A percentile compares a stretch with the other conserved stretches of the same genome.
These are phyloP conservation scores for Phytophthora constricta DNA, from an alignment of 352 stramenopile species.

Conservation along the genomic window DNA sequence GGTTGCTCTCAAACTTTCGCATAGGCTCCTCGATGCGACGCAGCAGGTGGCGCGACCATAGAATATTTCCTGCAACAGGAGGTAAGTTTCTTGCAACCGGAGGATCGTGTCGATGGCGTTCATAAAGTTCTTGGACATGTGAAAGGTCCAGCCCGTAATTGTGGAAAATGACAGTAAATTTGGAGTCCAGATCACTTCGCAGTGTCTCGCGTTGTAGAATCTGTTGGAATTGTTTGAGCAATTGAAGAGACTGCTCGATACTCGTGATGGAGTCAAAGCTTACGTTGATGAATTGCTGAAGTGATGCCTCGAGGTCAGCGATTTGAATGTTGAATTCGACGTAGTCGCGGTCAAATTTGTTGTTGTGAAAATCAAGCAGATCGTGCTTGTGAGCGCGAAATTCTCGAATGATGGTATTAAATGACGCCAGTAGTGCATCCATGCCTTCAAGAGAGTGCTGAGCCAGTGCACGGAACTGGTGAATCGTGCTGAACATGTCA, in stretches of 20 bases:
- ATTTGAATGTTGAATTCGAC: slow-evolving; percentile 95
- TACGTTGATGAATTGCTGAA: slow-evolving; percentile 93
- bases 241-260: slow-evolving; percentile 85
- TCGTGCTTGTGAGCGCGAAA: slow-evolving; percentile 87
- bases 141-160: slow-evolving; percentile 91
- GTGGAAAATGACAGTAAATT: slow-evolving; percentile 93
- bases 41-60: slow-evolving; percentile 86
- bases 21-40: slow-evolving; percentile 90
- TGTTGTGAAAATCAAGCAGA: slow-evolving; percentile 89
- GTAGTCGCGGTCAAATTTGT: slow-evolving; percentile 94
- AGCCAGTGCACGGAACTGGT: slow-evolving; percentile 91
- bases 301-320: slow-evolving; percentile 81
- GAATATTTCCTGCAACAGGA: slow-evolving; percentile 87
- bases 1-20: slow-evolving; percentile 87
- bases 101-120: slow-evolving; percentile 86
- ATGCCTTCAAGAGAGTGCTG: slow-evolving; percentile 93
- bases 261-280: slow-evolving; percentile 90
- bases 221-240: slow-evolving; percentile 90
- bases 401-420: slow-evolving; percentile 84
- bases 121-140: slow-evolving; percentile 87
- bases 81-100: slow-evolving; percentile 82
- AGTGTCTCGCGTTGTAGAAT: slow-evolving; percentile 89
- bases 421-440: slow-evolving; percentile 77
- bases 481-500: slow-evolving; percentile 92
- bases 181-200: slow-evolving; percentile 83